phyloP scores from a whole-genome alignment of 148 eudicot genomes.

The Beta vulgaris region DNA sequence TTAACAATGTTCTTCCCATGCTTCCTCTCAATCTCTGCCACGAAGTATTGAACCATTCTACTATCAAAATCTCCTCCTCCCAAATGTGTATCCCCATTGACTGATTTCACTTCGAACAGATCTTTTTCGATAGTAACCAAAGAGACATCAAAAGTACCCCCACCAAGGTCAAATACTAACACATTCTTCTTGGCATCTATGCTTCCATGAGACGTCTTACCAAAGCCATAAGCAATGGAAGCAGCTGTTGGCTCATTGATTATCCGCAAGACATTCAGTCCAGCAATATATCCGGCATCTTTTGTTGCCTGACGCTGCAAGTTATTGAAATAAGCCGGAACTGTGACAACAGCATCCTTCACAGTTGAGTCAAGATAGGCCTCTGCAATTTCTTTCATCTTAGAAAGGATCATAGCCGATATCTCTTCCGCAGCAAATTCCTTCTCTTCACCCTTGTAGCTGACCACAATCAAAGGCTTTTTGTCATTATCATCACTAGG shows the following conservation, averaged over 20 bases:
- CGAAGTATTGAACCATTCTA: not conserved
- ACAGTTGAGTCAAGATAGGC: not conserved
- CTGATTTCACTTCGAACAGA: slow-evolving; percentile 11
- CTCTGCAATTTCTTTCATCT: not conserved
- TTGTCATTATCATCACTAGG: not conserved
- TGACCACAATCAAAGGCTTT: not conserved
- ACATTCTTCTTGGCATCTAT: slow-evolving; percentile 3
- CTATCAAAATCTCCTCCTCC: too few species aligned
- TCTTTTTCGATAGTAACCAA: slow-evolving; percentile 9
- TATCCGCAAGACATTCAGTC: slow-evolving; percentile 5
- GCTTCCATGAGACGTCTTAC: not conserved
- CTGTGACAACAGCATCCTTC: not conserved
- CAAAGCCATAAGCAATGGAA: slow-evolving; percentile 21
- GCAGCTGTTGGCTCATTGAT: slow-evolving; percentile 25
- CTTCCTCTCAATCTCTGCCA: slow-evolving; percentile 2
- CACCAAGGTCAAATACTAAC: slow-evolving; percentile 18
- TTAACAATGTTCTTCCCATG: not conserved
- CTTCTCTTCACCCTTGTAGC: not conserved
- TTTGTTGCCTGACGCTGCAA: not conserved
- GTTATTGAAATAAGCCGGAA: not conserved
- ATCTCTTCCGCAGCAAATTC: not conserved
- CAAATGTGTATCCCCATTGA: slow-evolving; percentile 12
- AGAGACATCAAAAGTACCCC: too few species aligned
- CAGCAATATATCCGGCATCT: slow-evolving; percentile 9
- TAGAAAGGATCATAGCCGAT: not conserved